Percentiles rank a stretch among this genome's conserved stretches.
Conservation (phyloP, 257 asterid genomes). For the Petrea volubilis region DNA sequence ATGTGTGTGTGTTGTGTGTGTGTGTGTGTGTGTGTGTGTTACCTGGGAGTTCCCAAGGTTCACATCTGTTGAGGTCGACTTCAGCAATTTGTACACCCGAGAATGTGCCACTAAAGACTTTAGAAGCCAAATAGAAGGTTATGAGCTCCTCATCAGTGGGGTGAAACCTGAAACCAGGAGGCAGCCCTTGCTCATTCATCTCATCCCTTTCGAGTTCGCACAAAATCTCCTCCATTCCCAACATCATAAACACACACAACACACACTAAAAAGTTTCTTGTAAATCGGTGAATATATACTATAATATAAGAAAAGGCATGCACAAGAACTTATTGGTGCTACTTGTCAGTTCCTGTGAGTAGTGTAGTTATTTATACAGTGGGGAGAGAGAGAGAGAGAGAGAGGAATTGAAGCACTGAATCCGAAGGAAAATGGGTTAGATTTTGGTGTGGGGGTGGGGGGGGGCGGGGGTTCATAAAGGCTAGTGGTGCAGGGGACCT, state of each 20-base stretch:
- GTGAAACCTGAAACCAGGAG: slow-evolving; percentile 83
- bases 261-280: too few relatives aligned
- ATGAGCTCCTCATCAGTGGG: slow-evolving; percentile 91
- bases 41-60: slow-evolving; percentile 96
- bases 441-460: not conserved
- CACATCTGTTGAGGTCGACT: slow-evolving; percentile 82
- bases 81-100: slow-evolving; percentile 58
- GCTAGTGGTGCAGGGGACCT: slow-evolving; percentile 35
- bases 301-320: too few relatives aligned
- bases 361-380: slow-evolving; percentile 17
- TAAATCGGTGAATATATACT: too few relatives aligned
- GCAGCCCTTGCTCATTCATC: slow-evolving; percentile 48
- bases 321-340: too few relatives aligned
- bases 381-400: not conserved
- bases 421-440: slow-evolving; percentile 39
- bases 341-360: not conserved
- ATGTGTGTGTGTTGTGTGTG: too few relatives aligned
- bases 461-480: slow-evolving; percentile 28
- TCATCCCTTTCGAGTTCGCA: slow-evolving; percentile 54
- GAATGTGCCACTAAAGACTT: slow-evolving; percentile 54
- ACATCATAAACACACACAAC: slow-evolving; percentile 27
- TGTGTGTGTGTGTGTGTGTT: too few relatives aligned
- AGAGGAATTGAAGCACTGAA: slow-evolving; percentile 46
- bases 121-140: slow-evolving; percentile 73
- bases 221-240: slow-evolving; percentile 67